Evolutionary conservation across 257 asterid species (phyloP).

Genomic region (Rhazya stricta): DNA sequence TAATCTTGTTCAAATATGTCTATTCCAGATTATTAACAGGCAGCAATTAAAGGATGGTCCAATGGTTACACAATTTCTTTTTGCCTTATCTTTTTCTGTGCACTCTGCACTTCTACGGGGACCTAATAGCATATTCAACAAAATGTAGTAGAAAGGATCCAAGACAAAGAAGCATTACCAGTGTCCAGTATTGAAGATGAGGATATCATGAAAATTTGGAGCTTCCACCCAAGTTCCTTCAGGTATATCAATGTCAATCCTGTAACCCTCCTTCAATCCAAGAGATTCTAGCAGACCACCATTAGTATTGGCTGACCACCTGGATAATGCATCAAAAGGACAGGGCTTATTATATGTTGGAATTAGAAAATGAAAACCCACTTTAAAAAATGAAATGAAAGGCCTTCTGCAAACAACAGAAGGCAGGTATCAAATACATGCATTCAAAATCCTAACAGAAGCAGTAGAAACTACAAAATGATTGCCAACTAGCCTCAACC

Average conservation of each 20-base stretch:
- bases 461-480: not conserved
- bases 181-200: conserved; percentile 91
- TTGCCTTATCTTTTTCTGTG: not conserved
- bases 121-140: not conserved
- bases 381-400: too few relatives aligned
- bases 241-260: conserved; percentile 83
- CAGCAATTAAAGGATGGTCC: not conserved
- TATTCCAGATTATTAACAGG: not conserved
- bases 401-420: not conserved
- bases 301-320: conserved; percentile 71
- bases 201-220: conserved; percentile 65
- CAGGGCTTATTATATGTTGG: conserved; percentile 6
- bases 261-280: conserved; percentile 87
- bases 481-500: not conserved
- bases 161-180: conserved; percentile 43
- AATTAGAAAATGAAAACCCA: not conserved
- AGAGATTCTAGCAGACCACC: conserved; percentile 72
- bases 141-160: not conserved
- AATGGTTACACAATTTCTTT: not conserved
- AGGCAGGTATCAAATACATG: not conserved
- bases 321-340: conserved; percentile 21
- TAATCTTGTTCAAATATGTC: not conserved
- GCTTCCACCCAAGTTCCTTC: conserved; percentile 90
- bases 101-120: not conserved
- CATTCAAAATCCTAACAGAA: not conserved